These are phyloP conservation scores for Salix suchowensis DNA, from an alignment of 345 rosid species.

Conservation along the genomic window DNA sequence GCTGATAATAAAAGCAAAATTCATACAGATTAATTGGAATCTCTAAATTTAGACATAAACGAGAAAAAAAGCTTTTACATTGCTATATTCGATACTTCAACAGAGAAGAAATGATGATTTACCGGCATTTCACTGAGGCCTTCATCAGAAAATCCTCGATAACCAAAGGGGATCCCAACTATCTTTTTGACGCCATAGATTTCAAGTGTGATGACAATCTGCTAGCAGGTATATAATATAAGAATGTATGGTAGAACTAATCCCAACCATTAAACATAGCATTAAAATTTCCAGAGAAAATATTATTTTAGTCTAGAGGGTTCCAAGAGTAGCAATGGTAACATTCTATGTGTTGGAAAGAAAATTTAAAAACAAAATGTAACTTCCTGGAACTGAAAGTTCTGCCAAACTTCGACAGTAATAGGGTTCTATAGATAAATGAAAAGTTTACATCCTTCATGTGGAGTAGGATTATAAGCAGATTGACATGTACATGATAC, in stretches of 20 bases:
- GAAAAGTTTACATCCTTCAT: neutral
- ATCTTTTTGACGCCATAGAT: constrained; percentile 92
- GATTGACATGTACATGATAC: constrained; percentile 12
- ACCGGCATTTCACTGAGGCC: constrained; percentile 81
- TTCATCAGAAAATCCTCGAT: constrained; percentile 75
- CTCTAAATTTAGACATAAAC: neutral
- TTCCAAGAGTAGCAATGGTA: neutral
- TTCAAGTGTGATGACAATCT: constrained; percentile 93
- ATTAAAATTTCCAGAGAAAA: neutral
- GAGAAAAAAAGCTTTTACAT: neutral
- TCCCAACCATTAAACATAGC: constrained; percentile 1
- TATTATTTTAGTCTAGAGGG: neutral
- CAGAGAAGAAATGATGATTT: constrained; percentile 15
- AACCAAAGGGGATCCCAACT: constrained; percentile 93
- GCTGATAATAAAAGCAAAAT: constrained; percentile 40
- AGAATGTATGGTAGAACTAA: constrained; percentile 4
- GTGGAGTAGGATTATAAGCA: neutral
- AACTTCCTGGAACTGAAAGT: constrained; percentile 1
- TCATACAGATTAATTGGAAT: constrained; percentile 9
- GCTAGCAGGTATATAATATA: constrained; percentile 30
- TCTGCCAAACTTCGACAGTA: neutral
- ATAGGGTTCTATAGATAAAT: neutral
- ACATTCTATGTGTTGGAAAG: neutral
- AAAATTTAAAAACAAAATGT: neutral
- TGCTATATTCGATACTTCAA: neutral